Conservation (phyloP, 1,284 basidiomycete genomes). For the Bjerkandera adusta region DNA sequence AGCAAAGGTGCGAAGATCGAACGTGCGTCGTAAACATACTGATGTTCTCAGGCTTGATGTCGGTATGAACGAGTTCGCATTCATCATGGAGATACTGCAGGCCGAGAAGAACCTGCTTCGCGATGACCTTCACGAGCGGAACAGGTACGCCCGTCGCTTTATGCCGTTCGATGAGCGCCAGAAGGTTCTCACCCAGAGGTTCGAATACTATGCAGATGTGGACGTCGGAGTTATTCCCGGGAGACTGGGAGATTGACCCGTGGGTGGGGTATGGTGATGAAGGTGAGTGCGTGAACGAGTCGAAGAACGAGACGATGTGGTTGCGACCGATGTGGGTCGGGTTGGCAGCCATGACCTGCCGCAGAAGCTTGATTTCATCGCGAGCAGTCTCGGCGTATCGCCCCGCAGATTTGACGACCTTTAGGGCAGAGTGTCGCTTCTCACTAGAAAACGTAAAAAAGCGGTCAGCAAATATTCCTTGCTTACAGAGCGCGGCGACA, state of each 20-base stretch:
- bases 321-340: slow-evolving; percentile 65
- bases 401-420: slow-evolving; percentile 88
- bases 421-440: slow-evolving; percentile 81
- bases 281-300: slow-evolving; percentile 69
- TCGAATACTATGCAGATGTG: slow-evolving; percentile 93
- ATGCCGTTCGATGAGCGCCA: slow-evolving; percentile 83
- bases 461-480: slow-evolving; percentile 1
- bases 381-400: slow-evolving; percentile 86
- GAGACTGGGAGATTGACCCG: slow-evolving; percentile 3
- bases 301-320: slow-evolving; percentile 83
- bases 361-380: slow-evolving; percentile 88
- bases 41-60: slow-evolving; percentile 94
- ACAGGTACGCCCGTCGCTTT: slow-evolving; percentile 84
- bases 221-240: slow-evolving; percentile 41
- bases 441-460: slow-evolving; percentile 37
- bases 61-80: slow-evolving; percentile 85
- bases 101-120: slow-evolving; percentile 84
- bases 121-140: slow-evolving; percentile 79
- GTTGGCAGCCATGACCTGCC: slow-evolving; percentile 72
- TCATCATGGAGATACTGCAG: slow-evolving; percentile 89
- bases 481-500: neutral
- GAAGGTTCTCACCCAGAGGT: slow-evolving; percentile 85
- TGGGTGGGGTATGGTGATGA: neutral
- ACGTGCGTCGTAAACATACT: slow-evolving; percentile 54
- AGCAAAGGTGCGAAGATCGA: slow-evolving; percentile 6